These are phyloP conservation scores for Nannochloris sp. DNA, from an alignment of 139 green algal genomes.

Conservation along the genomic window DNA sequence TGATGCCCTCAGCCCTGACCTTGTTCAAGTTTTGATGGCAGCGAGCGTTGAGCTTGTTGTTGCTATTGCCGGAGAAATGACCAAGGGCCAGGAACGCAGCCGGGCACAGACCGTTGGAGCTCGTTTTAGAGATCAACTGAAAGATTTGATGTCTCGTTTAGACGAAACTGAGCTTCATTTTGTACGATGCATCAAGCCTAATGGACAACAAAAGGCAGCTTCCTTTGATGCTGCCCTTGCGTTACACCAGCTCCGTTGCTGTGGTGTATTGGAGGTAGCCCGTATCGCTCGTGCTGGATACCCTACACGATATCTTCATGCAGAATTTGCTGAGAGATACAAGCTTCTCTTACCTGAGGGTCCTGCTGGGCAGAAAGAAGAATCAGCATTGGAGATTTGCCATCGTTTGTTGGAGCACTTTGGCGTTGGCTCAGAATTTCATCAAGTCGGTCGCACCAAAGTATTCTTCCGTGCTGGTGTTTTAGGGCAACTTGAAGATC, in stretches of 20 bases:
- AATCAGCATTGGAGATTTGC: constrained; percentile 33
- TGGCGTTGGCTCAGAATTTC: constrained; percentile 42
- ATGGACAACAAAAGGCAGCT: constrained; percentile 48
- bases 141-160: constrained; percentile 61
- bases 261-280: constrained; percentile 90
- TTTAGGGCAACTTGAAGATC: constrained; percentile 61
- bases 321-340: constrained; percentile 81
- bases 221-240: constrained; percentile 64
- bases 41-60: constrained; percentile 35
- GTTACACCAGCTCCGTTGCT: constrained; percentile 93
- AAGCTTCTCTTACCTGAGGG: constrained; percentile 47
- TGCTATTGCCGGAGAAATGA: constrained; percentile 51
- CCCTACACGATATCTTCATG: constrained; percentile 75
- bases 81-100: constrained; percentile 26
- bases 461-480: constrained; percentile 80
- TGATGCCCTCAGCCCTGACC: constrained; percentile 67
- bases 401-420: constrained; percentile 56
- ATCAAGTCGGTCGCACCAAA: constrained; percentile 64
- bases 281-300: constrained; percentile 86
- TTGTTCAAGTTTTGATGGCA: constrained; percentile 65
- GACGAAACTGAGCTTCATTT: constrained; percentile 69
- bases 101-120: constrained; percentile 44
- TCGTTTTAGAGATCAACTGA: constrained; percentile 67
- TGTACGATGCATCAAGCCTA: constrained; percentile 97
- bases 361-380: neutral